A percentile compares a stretch with the other conserved stretches of the same genome.
Conservation (phyloP, 2,329 filamentous ascomycete species). For the Aspergillus brasiliensis region DNA sequence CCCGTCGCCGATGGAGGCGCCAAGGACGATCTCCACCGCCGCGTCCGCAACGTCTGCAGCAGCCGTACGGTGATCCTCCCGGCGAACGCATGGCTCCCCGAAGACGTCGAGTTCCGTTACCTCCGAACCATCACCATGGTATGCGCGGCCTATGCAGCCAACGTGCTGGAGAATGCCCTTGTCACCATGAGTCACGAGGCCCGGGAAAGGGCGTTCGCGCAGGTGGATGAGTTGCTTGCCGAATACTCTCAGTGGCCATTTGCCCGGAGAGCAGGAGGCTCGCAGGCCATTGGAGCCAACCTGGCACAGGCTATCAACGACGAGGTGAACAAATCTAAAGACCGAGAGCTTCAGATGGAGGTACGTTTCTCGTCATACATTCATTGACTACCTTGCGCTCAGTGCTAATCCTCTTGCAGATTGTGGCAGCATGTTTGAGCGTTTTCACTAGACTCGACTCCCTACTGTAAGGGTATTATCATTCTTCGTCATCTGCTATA, state of each 20-base stretch:
- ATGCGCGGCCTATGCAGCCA: slow-evolving; percentile 95
- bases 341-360: slow-evolving; percentile 95
- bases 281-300: slow-evolving; percentile 87
- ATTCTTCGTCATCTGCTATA: slow-evolving; percentile 5
- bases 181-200: slow-evolving; percentile 92
- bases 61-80: slow-evolving; percentile 92
- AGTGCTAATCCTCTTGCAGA: slow-evolving; percentile 46
- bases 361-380: slow-evolving; percentile 56
- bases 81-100: slow-evolving; percentile 83
- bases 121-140: slow-evolving; percentile 93
- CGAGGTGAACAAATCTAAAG: slow-evolving; percentile 82
- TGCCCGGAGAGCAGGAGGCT: slow-evolving; percentile 73
- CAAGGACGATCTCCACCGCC: slow-evolving; percentile 93
- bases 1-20: slow-evolving; percentile 94
- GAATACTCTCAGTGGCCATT: slow-evolving; percentile 99
- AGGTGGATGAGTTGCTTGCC: slow-evolving; percentile 92
- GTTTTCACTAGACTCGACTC: slow-evolving; percentile 98
- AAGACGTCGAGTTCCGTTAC: slow-evolving; percentile 92
- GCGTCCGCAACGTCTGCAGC: slow-evolving; percentile 89
- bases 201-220: slow-evolving; percentile 89
- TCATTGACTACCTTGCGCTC: not conserved
- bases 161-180: slow-evolving; percentile 96
- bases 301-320: slow-evolving; percentile 83
- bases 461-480: slow-evolving; percentile 63
- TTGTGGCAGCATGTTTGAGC: slow-evolving; percentile 91